A percentile compares a stretch with the other conserved stretches of the same genome.
Conservation (phyloP, 2,329 filamentous ascomycete genomes). For the Microdochium paspali region DNA sequence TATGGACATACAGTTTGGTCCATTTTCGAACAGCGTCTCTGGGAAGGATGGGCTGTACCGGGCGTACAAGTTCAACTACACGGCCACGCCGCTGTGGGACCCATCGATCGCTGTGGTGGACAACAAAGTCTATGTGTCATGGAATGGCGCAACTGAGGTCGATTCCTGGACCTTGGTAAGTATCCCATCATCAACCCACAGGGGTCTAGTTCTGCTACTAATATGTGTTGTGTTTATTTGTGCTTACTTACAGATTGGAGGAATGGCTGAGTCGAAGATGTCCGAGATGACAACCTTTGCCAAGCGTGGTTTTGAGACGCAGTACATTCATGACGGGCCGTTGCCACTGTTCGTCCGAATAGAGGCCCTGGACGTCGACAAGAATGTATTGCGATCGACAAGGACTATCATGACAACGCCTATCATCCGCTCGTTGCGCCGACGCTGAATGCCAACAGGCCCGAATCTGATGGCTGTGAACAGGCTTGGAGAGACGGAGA, state of each 20-base stretch:
- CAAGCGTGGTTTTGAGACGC: not conserved
- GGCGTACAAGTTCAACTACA: constrained; percentile 41
- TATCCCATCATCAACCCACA: not conserved
- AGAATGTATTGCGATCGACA: not conserved
- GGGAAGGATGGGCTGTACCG: constrained; percentile 29
- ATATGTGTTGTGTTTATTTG: no score
- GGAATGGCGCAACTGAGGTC: constrained; percentile 36
- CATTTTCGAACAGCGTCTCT: not conserved
- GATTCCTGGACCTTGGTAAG: not conserved
- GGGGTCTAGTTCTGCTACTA: not conserved
- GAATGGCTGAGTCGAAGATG: not conserved
- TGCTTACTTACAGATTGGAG: no score
- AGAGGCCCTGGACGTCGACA: not conserved
- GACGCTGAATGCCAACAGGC: not conserved
- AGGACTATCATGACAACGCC: not conserved
- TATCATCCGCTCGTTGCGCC: not conserved
- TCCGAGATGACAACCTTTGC: not conserved
- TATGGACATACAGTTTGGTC: not conserved
- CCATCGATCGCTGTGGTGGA: constrained; percentile 8
- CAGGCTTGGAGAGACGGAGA: no score
- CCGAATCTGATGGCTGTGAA: no score
- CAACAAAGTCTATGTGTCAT: constrained; percentile 25
- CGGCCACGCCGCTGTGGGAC: constrained; percentile 21
- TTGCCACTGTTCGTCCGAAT: not conserved
- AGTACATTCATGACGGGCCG: not conserved